Evolutionary conservation across 768 basidiomycete species (phyloP).

Genomic region (Kondoa malvinella): DNA sequence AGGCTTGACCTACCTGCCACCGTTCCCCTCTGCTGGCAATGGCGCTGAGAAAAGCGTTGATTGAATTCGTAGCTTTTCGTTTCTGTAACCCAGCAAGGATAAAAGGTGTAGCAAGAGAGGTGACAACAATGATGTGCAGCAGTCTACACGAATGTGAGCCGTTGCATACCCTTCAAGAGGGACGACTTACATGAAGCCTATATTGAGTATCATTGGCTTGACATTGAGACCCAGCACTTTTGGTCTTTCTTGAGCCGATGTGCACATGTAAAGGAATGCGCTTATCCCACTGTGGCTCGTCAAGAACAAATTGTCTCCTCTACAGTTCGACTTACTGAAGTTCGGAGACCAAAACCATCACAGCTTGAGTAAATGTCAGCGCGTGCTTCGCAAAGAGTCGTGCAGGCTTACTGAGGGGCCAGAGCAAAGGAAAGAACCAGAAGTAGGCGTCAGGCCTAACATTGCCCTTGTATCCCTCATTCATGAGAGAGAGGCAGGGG

Average conservation of each 20-base stretch:
- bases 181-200: background rate
- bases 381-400: too few species aligned
- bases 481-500: background rate
- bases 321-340: background rate
- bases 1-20: too few species aligned
- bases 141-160: too few species aligned
- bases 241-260: background rate
- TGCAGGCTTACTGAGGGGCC: background rate
- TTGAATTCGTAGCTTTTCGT: too few species aligned
- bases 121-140: too few species aligned
- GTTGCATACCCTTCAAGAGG: too few species aligned
- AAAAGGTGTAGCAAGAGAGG: too few species aligned
- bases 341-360: background rate
- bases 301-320: background rate
- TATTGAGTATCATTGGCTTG: background rate
- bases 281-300: background rate
- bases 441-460: background rate
- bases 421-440: background rate
- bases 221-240: background rate
- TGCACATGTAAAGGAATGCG: background rate
- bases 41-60: too few species aligned
- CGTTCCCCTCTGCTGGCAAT: too few species aligned
- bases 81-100: too few species aligned
- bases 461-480: background rate
- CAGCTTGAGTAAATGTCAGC: background rate